Percentiles rank a stretch among this genome's conserved stretches.
Evolutionary conservation across 345 rosid species (phyloP).

Genomic region (Eucalyptus paniculata): DNA sequence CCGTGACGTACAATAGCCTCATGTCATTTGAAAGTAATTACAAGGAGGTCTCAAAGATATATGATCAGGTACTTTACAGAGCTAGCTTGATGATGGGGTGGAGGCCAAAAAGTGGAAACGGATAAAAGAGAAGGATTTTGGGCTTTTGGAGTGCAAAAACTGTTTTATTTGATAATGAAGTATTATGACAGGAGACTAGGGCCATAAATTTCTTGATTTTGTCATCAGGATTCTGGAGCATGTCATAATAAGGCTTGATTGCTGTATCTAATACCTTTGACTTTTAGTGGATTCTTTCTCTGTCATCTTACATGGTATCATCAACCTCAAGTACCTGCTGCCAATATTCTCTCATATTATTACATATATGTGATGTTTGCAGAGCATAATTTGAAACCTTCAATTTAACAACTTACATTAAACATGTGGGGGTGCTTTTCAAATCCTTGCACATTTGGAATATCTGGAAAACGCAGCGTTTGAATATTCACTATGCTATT

Average conservation of each 20-base stretch:
- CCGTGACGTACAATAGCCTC: slow-evolving; percentile 80
- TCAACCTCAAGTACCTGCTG: not conserved
- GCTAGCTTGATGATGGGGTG: not conserved
- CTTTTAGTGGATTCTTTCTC: not conserved
- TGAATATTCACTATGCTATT: not conserved
- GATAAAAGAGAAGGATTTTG: not conserved
- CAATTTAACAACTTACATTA: not conserved
- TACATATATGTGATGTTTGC: not conserved
- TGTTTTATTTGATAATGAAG: not conserved
- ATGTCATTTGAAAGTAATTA: slow-evolving; percentile 87
- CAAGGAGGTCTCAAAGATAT: slow-evolving; percentile 95
- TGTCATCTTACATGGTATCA: not conserved
- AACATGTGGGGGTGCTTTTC: not conserved
- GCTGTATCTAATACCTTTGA: not conserved
- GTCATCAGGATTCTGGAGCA: not conserved
- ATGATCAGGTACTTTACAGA: slow-evolving; percentile 63
- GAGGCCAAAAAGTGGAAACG: not conserved
- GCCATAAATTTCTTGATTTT: not conserved
- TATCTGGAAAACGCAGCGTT: not conserved
- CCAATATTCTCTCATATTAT: not conserved
- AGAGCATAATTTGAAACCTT: not conserved
- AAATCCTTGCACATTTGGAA: not conserved
- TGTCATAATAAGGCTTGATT: not conserved
- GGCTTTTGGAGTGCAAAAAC: not conserved
- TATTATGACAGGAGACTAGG: not conserved